These are phyloP conservation scores for Syzygium aromaticum DNA, from an alignment of 345 rosid genomes.

Conservation along the genomic window DNA sequence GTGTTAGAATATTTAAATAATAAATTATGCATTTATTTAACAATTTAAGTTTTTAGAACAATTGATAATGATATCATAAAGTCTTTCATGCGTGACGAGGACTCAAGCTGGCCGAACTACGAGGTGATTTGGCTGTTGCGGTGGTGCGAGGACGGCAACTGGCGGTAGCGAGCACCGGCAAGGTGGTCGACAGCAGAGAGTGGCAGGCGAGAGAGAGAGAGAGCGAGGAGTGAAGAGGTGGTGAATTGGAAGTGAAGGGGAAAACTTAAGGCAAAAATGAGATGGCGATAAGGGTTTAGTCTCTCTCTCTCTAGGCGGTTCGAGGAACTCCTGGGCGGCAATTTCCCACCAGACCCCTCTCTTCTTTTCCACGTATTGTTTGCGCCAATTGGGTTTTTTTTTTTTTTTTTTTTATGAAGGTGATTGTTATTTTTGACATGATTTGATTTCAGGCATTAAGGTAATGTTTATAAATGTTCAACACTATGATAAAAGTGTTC, in stretches of 20 bases:
- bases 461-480: background rate
- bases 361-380: fast-evolving
- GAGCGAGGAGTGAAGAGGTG: background rate
- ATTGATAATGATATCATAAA: fast-evolving
- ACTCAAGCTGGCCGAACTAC: background rate
- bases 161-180: background rate
- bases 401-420: background rate
- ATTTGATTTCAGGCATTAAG: background rate
- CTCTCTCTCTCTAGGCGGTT: background rate
- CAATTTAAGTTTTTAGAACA: no score
- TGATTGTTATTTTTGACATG: background rate
- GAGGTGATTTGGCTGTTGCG: background rate
- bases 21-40: no score
- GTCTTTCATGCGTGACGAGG: background rate
- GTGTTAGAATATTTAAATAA: no score
- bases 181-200: background rate
- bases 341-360: background rate
- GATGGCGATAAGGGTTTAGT: background rate
- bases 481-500: background rate
- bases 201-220: background rate
- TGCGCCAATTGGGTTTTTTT: background rate
- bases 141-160: background rate
- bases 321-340: background rate
- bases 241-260: background rate
- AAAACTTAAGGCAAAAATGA: background rate